Percentiles rank a stretch among this genome's conserved stretches.
Evolutionary conservation across 2,329 filamentous ascomycete species (phyloP).

Genomic region (Pseudocercospora pini-densiflorae): DNA sequence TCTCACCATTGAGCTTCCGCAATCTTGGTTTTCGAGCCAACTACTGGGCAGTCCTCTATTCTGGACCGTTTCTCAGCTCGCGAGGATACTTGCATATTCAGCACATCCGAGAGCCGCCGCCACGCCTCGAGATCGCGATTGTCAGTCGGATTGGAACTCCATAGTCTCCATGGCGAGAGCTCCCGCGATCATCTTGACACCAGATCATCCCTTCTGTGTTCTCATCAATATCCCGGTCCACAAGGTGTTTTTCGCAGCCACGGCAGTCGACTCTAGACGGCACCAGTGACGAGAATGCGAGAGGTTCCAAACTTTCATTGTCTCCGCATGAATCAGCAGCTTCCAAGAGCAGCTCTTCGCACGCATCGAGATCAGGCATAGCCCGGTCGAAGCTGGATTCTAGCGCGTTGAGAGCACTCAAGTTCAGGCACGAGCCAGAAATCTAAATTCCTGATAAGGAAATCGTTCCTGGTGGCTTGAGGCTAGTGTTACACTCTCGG

Average conservation of each 20-base stretch:
- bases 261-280: too few species aligned
- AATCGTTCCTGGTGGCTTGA: constrained; percentile 1
- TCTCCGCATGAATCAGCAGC: background rate
- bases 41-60: background rate
- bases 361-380: background rate
- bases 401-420: background rate
- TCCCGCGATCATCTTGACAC: too few species aligned
- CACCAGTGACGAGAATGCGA: too few species aligned
- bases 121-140: too few species aligned
- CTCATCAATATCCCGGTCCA: too few species aligned
- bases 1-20: background rate
- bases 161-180: too few species aligned
- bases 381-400: background rate
- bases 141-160: too few species aligned
- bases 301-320: background rate
- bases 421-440: background rate
- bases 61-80: background rate
- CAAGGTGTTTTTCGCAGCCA: too few species aligned
- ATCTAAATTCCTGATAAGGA: background rate
- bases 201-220: too few species aligned
- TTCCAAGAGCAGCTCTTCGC: background rate
- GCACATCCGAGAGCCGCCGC: too few species aligned
- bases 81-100: background rate
- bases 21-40: background rate
- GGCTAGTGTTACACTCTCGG: constrained; percentile 1